phyloP scores from a whole-genome alignment of 164 flowering plant genomes.

The grape (Vitis vinifera) region ASM3070453v1 NC_081815.1:10566001-10566500 shows the following conservation, averaged over 20 bases:
- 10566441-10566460: no score
- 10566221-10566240: slow-evolving; percentile 1
- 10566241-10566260: not conserved
- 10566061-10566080: slow-evolving; percentile 33
- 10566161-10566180: no score
- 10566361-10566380: not conserved
- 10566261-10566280: slow-evolving; percentile 5
- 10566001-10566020: slow-evolving; percentile 16
- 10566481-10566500: no score
- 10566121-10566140: slow-evolving; percentile 4
- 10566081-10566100: slow-evolving; percentile 50
- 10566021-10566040: slow-evolving; percentile 20
- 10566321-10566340: slow-evolving; percentile 25
- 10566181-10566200: not conserved
- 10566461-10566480: no score
- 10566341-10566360: not conserved
- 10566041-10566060: slow-evolving; percentile 20
- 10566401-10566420: no score
- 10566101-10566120: slow-evolving; percentile 52
- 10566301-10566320: slow-evolving; percentile 27
- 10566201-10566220: not conserved
- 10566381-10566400: slow-evolving; percentile 12
- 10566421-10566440: no score
- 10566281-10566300: slow-evolving; percentile 17
- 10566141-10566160: not conserved